Evolutionary conservation across 345 rosid species (phyloP).

Genomic region (Reutealis trisperma): DNA sequence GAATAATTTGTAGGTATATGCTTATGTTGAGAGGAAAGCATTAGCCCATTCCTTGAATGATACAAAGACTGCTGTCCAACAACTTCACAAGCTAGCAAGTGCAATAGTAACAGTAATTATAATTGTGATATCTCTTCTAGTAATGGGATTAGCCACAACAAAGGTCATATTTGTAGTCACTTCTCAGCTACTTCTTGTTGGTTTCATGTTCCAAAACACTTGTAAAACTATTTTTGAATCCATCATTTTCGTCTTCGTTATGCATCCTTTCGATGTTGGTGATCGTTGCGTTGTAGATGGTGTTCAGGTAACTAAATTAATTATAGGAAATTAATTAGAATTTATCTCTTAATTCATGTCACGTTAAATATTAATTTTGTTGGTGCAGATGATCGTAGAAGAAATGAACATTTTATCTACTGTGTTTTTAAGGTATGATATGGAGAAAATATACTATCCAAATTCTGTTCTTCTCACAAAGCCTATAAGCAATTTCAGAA

Average conservation of each 20-base stretch:
- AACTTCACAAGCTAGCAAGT: constrained; percentile 75
- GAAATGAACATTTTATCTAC: constrained; percentile 87
- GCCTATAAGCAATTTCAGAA: constrained; percentile 57
- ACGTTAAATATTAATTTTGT: too few relatives aligned
- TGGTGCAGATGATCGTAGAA: constrained; percentile 68
- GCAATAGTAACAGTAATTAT: constrained; percentile 54
- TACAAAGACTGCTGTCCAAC: constrained; percentile 75
- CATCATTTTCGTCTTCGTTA: constrained; percentile 76
- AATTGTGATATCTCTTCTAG: constrained; percentile 52
- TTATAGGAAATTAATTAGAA: too few relatives aligned
- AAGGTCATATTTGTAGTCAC: constrained; percentile 61
- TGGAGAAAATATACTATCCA: constrained; percentile 79
- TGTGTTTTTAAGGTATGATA: constrained; percentile 69
- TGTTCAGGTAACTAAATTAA: constrained; percentile 47
- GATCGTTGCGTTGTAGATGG: constrained; percentile 81
- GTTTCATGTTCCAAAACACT: constrained; percentile 78
- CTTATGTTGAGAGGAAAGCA: constrained; percentile 69
- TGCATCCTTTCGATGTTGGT: constrained; percentile 86
- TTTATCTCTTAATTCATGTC: too few relatives aligned
- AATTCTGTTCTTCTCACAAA: constrained; percentile 66
- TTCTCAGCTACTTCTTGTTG: constrained; percentile 67
- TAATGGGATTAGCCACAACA: constrained; percentile 61
- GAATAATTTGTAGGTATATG: constrained; percentile 46
- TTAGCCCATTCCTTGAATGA: constrained; percentile 73
- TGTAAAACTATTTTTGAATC: constrained; percentile 81